Conservation (phyloP, 768 basidiomycete species). For the Hypholoma fasciculare region DNA sequence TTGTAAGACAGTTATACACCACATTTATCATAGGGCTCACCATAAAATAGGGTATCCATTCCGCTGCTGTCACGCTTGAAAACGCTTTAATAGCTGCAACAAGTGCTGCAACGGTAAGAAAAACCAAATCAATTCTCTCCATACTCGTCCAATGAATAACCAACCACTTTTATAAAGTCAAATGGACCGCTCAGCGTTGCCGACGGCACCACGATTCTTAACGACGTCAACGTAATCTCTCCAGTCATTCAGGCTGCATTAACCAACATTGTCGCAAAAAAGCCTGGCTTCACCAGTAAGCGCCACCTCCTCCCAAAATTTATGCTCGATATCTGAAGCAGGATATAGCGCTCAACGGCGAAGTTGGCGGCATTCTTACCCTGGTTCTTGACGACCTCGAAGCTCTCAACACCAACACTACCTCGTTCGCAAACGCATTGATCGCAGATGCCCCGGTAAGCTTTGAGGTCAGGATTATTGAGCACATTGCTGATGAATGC, state of each 20-base stretch:
- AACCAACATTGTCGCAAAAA: slow-evolving; percentile 20
- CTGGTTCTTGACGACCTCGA: slow-evolving; percentile 29
- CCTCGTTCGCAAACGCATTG: slow-evolving; percentile 23
- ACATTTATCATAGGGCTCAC: background rate
- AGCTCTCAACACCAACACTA: slow-evolving; percentile 19
- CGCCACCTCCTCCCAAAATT: background rate
- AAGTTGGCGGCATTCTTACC: slow-evolving; percentile 26
- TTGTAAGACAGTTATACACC: background rate
- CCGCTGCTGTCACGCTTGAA: background rate
- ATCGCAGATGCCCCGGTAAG: slow-evolving; percentile 27
- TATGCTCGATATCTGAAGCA: background rate
- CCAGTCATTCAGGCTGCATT: slow-evolving; percentile 27
- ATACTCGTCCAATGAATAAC: background rate
- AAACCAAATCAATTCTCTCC: background rate
- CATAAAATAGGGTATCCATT: background rate
- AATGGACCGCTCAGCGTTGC: background rate
- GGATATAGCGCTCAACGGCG: background rate
- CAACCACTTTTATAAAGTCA: background rate
- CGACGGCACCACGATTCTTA: slow-evolving; percentile 25
- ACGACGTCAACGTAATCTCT: slow-evolving; percentile 19
- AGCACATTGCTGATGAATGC: background rate
- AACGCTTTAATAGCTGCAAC: background rate
- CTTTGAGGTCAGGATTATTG: background rate
- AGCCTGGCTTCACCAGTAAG: slow-evolving; percentile 20
- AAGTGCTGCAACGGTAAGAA: background rate